A percentile compares a stretch with the other conserved stretches of the same genome.
These are phyloP conservation scores for Suhomyces anneliseae DNA, from an alignment of 1,139 yeast genomes.

Conservation along the genomic window DNA sequence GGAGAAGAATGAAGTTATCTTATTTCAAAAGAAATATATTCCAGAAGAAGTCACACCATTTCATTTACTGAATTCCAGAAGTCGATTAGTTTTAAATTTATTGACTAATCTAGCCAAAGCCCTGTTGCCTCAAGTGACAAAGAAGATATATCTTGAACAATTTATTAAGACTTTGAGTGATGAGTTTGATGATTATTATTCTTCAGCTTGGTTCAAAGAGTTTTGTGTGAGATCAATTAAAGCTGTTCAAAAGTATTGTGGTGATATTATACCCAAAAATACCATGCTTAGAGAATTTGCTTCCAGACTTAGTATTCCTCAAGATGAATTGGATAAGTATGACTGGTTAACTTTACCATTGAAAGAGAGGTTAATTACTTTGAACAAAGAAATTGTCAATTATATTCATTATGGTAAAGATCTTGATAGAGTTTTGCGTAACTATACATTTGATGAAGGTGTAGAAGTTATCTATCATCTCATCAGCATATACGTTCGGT, in stretches of 20 bases:
- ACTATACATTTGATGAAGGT: constrained; percentile 24
- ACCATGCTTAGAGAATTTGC: constrained; percentile 22
- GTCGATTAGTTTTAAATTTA: constrained; percentile 21
- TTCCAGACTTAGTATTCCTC: constrained; percentile 33
- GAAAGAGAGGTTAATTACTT: constrained; percentile 23
- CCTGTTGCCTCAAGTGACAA: constrained; percentile 14
- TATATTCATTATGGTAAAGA: constrained; percentile 26
- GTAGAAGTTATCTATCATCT: constrained; percentile 31
- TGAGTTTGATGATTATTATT: constrained; percentile 29
- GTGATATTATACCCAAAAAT: constrained; percentile 16
- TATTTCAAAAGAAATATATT: constrained; percentile 17
- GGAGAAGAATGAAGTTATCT: constrained; percentile 20
- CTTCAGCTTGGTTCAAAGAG: constrained; percentile 28
- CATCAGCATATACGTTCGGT: constrained; percentile 30
- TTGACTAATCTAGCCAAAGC: constrained; percentile 23
- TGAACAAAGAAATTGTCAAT: constrained; percentile 30
- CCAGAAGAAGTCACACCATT: constrained; percentile 21
- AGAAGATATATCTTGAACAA: constrained; percentile 20
- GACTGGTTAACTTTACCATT: constrained; percentile 27
- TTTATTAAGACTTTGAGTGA: constrained; percentile 27
- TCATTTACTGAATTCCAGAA: constrained; percentile 22
- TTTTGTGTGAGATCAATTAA: constrained; percentile 31
- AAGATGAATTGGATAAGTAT: constrained; percentile 24
- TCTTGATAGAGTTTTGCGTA: constrained; percentile 20
- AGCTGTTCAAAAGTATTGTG: constrained; percentile 24